Conservation (phyloP, 495 filamentous ascomycete species). For the Penicillium tannophilum region DNA sequence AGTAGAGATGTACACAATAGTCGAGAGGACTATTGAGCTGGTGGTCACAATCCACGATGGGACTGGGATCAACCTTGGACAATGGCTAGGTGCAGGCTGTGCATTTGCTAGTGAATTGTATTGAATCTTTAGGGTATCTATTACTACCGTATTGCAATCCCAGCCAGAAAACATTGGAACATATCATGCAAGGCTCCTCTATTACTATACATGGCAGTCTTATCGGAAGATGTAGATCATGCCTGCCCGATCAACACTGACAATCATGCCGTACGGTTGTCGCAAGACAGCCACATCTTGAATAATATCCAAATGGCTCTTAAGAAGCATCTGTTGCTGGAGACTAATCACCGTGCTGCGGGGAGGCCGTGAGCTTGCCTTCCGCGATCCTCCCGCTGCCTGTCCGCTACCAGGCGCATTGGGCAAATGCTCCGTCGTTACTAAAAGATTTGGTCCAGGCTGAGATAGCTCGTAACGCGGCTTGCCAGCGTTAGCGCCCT, state of each 20-base stretch:
- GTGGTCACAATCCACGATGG: too few species aligned
- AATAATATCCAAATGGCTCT: slow-evolving; percentile 85
- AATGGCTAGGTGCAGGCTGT: too few species aligned
- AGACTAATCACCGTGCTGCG: slow-evolving; percentile 84
- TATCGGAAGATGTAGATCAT: slow-evolving; percentile 88
- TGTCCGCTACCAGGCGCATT: slow-evolving; percentile 39
- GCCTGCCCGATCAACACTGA: slow-evolving; percentile 89
- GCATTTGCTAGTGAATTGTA: too few species aligned
- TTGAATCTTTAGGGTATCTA: neutral
- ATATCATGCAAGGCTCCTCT: neutral
- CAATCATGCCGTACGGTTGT: slow-evolving; percentile 86
- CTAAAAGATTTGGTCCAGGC: slow-evolving; percentile 64
- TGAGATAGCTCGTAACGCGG: slow-evolving; percentile 74
- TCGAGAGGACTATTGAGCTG: too few species aligned
- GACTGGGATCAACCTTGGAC: too few species aligned
- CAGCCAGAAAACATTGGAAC: neutral
- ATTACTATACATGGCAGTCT: slow-evolving; percentile 12
- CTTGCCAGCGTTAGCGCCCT: slow-evolving; percentile 41
- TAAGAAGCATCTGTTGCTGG: slow-evolving; percentile 84
- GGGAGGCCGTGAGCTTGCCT: slow-evolving; percentile 55
- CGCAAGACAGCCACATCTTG: slow-evolving; percentile 87
- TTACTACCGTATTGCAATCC: neutral
- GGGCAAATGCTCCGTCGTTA: slow-evolving; percentile 72
- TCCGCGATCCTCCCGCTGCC: slow-evolving; percentile 33
- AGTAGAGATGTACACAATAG: too few species aligned